Evolutionary conservation across 2,329 filamentous ascomycete genomes (phyloP).

Genomic region (Hymenoscyphus linearis): DNA sequence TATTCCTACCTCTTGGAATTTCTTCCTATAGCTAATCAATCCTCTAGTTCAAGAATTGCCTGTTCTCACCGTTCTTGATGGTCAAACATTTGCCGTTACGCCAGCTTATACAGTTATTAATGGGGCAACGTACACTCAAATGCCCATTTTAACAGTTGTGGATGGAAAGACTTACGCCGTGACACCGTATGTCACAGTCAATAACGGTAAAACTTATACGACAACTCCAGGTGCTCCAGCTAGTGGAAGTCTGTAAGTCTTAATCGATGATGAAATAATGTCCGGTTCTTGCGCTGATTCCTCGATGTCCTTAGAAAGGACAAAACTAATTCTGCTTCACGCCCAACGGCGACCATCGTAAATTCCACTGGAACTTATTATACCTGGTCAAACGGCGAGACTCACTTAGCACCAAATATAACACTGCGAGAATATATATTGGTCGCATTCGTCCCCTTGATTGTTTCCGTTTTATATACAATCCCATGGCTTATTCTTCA

Average conservation of each 20-base stretch:
- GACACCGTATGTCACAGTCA: conserved; percentile 12
- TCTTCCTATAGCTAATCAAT: not conserved
- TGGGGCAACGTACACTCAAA: conserved; percentile 7
- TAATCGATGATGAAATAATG: not conserved
- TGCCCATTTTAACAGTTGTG: conserved; percentile 5
- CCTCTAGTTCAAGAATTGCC: conserved; percentile 7
- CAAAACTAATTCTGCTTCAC: not conserved
- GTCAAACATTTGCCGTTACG: conserved; percentile 4
- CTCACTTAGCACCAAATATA: conserved; percentile 17
- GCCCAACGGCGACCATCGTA: conserved; percentile 14
- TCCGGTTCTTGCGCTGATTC: not conserved
- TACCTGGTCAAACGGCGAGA: conserved; percentile 9
- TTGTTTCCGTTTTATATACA: conserved; percentile 37
- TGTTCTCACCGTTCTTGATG: not conserved
- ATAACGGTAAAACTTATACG: conserved; percentile 8
- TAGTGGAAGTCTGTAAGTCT: not conserved
- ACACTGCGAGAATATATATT: conserved; percentile 34
- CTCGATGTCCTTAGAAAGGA: not conserved
- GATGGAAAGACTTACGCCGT: conserved; percentile 8
- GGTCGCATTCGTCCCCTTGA: conserved; percentile 39
- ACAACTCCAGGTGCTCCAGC: not conserved
- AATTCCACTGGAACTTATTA: conserved; percentile 18
- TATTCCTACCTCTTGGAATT: not conserved
- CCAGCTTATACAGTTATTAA: conserved; percentile 8
- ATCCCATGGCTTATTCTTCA: conserved; percentile 38